Conservation (phyloP, 208 protist genomes). For the Leishmania turanica region DNA sequence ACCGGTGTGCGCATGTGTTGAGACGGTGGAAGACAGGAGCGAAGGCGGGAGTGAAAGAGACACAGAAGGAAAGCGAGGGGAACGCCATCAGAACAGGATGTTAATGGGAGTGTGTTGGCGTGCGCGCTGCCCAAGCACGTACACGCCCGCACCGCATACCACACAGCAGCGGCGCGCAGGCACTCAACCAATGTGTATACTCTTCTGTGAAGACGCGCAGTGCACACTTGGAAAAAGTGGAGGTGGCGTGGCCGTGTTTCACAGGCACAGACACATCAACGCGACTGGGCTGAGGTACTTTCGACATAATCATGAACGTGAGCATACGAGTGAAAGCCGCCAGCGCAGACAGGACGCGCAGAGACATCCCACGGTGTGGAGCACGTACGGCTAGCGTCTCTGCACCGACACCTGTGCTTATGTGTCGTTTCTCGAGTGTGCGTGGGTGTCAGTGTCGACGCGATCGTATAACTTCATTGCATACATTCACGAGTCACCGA, state of each 20-base stretch:
- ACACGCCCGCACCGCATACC: background rate
- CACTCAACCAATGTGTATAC: background rate
- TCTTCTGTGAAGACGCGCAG: background rate
- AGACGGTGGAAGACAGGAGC: background rate
- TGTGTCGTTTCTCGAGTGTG: background rate
- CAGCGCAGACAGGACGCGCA: background rate
- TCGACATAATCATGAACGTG: too few relatives aligned
- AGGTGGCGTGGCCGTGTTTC: background rate
- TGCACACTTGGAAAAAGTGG: background rate
- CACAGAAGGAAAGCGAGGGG: background rate
- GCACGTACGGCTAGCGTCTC: background rate
- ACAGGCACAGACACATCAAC: background rate
- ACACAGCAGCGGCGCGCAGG: background rate
- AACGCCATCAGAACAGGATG: background rate
- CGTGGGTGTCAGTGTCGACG: background rate
- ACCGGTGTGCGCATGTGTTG: background rate
- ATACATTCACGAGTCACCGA: background rate
- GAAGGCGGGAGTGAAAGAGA: background rate
- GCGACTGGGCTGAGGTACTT: background rate
- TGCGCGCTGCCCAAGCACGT: background rate
- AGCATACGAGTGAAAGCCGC: background rate
- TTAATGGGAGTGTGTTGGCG: background rate
- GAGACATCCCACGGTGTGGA: background rate
- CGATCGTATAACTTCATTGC: background rate
- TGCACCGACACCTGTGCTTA: background rate